Base-by-base conservation (phyloP, 805 yeast species). In the Debaryomyces tyrocola region DNA sequence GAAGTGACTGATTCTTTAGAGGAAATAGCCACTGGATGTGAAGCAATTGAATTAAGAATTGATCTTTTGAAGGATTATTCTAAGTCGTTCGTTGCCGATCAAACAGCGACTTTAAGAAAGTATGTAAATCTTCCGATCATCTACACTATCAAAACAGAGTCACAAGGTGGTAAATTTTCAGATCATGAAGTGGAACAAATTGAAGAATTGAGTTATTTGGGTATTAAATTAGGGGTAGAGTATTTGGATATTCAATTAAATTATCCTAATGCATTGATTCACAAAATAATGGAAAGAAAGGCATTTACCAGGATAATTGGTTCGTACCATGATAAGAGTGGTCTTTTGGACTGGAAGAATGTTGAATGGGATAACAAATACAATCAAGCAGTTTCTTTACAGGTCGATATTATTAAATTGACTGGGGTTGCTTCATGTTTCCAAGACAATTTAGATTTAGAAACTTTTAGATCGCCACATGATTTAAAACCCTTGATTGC, bases 81-180 rank as follows among this genome's bases (percentile, higher is more conserved):
- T 29, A 55, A 66, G 17, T 74, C 73, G 7, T 87, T 76, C 62
- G 89, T 91, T 28, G 83, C 85, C 46, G 82, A 80, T 50, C 96
- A 90, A 62, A 69, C 89, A 44, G 87, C 90, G 1, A 56, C 76
- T 12, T 66, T 92, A 53, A 82, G 97, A 61, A 77, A 78, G 60
- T 75, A 75, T 40, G 74, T 86, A 12, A 68, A 72, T 29, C 67
- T 90, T 44, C 97, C 98, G 34, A 83, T 91, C 37, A 78, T 92
- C 44, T 88, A 81, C 69, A 90, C 96, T 2, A 70, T 90, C 3
- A 80, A 96, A 62, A 87, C 96, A 0, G 60, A 70, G 53, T 70
- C 83, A 3, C 96, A 90, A 67, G 97, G 97, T 41, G 97, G 97
- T 20, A 63, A 71, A 37, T 87, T 89, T 68, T 86, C 87, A 1